phyloP scores from a whole-genome alignment of 495 filamentous ascomycete genomes.

The Xylaria acuta region DNA sequence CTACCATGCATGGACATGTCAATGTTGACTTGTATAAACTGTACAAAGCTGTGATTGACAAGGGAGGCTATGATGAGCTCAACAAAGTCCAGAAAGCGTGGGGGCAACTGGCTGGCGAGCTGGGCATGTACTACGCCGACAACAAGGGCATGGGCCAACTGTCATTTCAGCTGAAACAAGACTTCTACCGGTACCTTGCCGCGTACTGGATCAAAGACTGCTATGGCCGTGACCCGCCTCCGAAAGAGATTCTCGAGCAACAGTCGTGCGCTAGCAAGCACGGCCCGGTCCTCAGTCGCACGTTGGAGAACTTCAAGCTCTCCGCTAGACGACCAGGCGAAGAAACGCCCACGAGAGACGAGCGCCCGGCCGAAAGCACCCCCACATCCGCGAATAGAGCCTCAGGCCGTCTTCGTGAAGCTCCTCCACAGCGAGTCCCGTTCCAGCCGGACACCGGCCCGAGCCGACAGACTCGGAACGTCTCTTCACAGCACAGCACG shows the following conservation, averaged over 20 bases:
- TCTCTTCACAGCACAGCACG: constrained; percentile 54
- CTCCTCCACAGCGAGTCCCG: constrained; percentile 77
- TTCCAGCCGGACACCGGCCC: constrained; percentile 78
- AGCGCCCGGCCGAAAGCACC: constrained; percentile 66
- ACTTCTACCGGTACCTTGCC: constrained; percentile 82
- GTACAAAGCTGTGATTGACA: constrained; percentile 70
- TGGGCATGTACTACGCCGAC: constrained; percentile 61
- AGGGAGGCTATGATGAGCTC: constrained; percentile 82
- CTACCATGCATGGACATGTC: constrained; percentile 58
- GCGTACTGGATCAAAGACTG: constrained; percentile 80
- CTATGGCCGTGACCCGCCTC: constrained; percentile 76
- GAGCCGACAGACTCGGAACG: constrained; percentile 63
- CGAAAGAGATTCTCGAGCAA: constrained; percentile 80
- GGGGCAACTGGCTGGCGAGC: constrained; percentile 71
- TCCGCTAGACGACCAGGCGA: constrained; percentile 58
- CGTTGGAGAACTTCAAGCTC: constrained; percentile 70
- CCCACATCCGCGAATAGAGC: constrained; percentile 64
- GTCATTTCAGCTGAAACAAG: constrained; percentile 78
- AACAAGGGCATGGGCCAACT: constrained; percentile 70
- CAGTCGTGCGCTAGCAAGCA: constrained; percentile 60
- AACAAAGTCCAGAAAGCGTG: constrained; percentile 81
- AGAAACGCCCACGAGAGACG: constrained; percentile 67
- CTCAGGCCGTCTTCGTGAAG: constrained; percentile 75
- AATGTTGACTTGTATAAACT: constrained; percentile 74
- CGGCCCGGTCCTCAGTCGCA: constrained; percentile 75